Evolutionary conservation across 2,329 filamentous ascomycete species (phyloP), one percentile per base, ranked within the genome.

Genomic region (Ceratocystis diversiconidia): DNA sequence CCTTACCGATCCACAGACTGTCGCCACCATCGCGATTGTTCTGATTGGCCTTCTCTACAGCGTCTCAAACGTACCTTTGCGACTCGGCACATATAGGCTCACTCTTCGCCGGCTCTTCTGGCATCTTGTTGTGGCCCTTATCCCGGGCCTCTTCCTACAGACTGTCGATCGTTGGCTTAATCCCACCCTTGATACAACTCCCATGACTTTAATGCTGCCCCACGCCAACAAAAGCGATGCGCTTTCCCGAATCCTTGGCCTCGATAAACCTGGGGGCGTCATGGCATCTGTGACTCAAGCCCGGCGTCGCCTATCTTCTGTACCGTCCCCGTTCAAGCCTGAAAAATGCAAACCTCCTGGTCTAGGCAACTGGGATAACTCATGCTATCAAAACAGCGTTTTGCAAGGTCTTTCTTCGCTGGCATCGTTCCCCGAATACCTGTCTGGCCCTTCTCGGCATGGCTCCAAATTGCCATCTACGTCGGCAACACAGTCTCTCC

Each of bases 341-440:
- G 61, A 68, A 43, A 41, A 46, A 19, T 50, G 46, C 61, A 68
- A 75, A 41, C 88, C 79, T 62, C 80, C 78, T 1, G 94, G 94
- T 0, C 77, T 97, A 64, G 90, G 90, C 8, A 99, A 99, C 73
- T 87, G 86, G 77, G 90, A 95, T 77, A 96, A 96, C 73, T 96
- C 91, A 1, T 97, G 94, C 78, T 99, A 95, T 74, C 94, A 97
- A 75, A 99, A 99, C 75, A 96, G 92, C 73, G 87, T 96, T 22
- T 84, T 99, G 10, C 91, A 96, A 74, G 86, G 87, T 5, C 78
- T 97, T 52, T 86, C 92, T 1, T 87, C 92, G 3, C 79, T 97
- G 36, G 80, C 82, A 19, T 82, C 86, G 3, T 77, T 97, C 36
- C 81, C 82, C 30, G 77, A 76, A 2, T 94, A 90, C 71, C 80